Base-by-base conservation (phyloP, 2,329 filamentous ascomycete genomes). In the Clonostachys chloroleuca region DNA sequence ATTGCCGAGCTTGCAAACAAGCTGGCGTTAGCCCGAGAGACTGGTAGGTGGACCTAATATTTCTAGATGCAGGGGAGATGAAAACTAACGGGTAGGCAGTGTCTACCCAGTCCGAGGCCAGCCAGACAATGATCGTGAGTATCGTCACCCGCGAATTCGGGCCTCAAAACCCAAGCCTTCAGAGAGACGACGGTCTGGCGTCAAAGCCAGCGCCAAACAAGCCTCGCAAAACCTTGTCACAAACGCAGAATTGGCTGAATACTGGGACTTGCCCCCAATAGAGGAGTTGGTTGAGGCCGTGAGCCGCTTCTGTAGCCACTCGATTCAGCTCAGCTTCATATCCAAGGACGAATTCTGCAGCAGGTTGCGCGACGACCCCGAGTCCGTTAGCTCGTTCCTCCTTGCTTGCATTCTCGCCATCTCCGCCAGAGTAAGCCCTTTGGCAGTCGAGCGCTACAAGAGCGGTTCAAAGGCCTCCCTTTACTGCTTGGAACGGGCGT, bases 261-360 rank as follows among this genome's bases (percentile, higher is more conserved):
- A 77, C 76, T 69, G 73, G 10, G 60, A 69, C 5, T 62, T 81
- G 13, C 77, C 78, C 12, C 70, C 73, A 2, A 55, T 78, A 14
- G 58, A 66, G 2, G 70, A 75, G 40, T 67, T 80, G 45, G 64
- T 80, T 20, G 76, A 80, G 43, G 75, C 69, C 6, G 71, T 81
- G 49, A 65, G 74, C 48, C 70, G 68, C 40, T 81, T 83, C 53
- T 79, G 72, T 1, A 64, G 64, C 7, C 70, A 80, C 53, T 83
- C 79, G 56, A 81, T 81, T 52, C 79, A 83, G 58, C 70, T 82
- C 7, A 75, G 79, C 20, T 83, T 83, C 55, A 75, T 82, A 34
- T 75, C 74, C 6, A 80, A 78, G 59, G 65, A 74, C 20, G 62
- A 69, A 44, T 80, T 81, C 45, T 64, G 69, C 2, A 62, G 70